A percentile compares a stretch with the other conserved stretches of the same genome.
Evolutionary conservation across 169 alveolate genomes (phyloP).

Genomic region (Ichthyophthirius multifiliis): DNA sequence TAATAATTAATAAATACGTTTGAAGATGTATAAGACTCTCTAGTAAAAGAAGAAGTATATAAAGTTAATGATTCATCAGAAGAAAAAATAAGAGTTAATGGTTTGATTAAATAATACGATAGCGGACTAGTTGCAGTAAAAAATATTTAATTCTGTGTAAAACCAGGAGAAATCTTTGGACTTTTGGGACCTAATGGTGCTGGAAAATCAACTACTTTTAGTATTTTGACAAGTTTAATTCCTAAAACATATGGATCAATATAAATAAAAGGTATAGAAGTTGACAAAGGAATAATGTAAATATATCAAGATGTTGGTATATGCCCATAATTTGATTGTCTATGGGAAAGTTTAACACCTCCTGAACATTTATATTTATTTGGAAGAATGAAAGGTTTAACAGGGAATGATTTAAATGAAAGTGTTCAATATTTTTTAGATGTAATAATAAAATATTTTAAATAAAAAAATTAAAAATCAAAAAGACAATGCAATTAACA

Average conservation of each 20-base stretch:
- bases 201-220: conserved; percentile 65
- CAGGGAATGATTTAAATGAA: conserved; percentile 13
- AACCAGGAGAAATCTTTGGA: conserved; percentile 70
- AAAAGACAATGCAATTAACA: not conserved
- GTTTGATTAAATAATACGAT: conserved; percentile 16
- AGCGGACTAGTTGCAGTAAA: conserved; percentile 30
- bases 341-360: conserved; percentile 40
- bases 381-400: conserved; percentile 67
- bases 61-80: not conserved
- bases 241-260: conserved; percentile 50
- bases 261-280: conserved; percentile 31
- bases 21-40: not conserved
- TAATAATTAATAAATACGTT: not conserved
- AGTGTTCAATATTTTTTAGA: conserved; percentile 26
- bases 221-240: conserved; percentile 49
- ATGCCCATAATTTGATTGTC: conserved; percentile 42
- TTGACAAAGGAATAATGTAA: conserved; percentile 13
- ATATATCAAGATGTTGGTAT: conserved; percentile 30
- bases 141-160: conserved; percentile 50
- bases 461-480: not conserved
- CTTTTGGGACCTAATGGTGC: conserved; percentile 81
- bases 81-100: not conserved
- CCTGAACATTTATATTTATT: conserved; percentile 64
- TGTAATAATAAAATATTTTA: not conserved
- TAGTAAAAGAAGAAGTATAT: not conserved